These are phyloP conservation scores for Austroboletus novae-zelandiae DNA, from an alignment of 1,284 basidiomycete species.

Conservation along the genomic window DNA sequence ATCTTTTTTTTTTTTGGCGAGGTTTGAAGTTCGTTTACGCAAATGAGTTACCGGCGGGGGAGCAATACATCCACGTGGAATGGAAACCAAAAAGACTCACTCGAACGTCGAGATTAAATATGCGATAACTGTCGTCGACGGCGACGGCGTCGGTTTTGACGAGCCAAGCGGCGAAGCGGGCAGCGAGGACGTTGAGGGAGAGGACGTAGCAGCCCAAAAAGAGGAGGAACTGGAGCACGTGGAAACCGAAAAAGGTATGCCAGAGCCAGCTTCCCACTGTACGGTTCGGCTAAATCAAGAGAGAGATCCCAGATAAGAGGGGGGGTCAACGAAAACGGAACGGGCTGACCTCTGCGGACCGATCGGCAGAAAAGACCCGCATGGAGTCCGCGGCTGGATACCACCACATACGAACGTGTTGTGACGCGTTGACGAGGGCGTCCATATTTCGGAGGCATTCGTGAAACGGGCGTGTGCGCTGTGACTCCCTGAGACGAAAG, in stretches of 20 bases:
- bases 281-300: conserved; percentile 42
- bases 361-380: conserved; percentile 72
- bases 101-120: conserved; percentile 84
- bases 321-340: conserved; percentile 13
- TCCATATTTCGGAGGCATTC: conserved; percentile 58
- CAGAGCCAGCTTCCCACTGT: conserved; percentile 64
- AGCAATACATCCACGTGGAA: background rate
- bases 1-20: conserved; percentile 46
- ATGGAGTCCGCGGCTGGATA: conserved; percentile 80
- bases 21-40: background rate
- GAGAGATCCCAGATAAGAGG: conserved; percentile 14
- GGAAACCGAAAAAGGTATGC: conserved; percentile 67
- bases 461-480: conserved; percentile 66
- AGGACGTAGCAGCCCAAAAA: conserved; percentile 64
- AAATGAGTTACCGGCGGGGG: conserved; percentile 15
- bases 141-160: conserved; percentile 45
- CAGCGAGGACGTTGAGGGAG: conserved; percentile 54
- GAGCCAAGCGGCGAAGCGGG: conserved; percentile 62
- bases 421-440: conserved; percentile 58
- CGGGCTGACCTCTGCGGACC: conserved; percentile 70
- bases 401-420: conserved; percentile 97
- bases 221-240: conserved; percentile 78
- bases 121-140: conserved; percentile 72
- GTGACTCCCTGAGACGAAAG: conserved; percentile 81
- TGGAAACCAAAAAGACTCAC: conserved; percentile 39